These are phyloP conservation scores for Xylogone sp. DNA, from an alignment of 2,329 filamentous ascomycete species.

Conservation along the genomic window DNA sequence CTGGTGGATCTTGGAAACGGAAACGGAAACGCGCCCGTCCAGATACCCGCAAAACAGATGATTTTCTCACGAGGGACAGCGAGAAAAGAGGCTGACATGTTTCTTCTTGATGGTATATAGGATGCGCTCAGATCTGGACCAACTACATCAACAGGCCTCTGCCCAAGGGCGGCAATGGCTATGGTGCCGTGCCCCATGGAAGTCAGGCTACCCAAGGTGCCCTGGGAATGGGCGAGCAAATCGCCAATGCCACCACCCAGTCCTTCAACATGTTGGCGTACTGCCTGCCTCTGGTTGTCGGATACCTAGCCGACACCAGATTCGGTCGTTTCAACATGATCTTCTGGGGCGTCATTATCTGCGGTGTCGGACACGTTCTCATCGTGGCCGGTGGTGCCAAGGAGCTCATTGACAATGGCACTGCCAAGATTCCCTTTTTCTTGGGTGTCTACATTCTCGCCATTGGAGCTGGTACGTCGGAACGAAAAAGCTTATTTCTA, in stretches of 20 bases:
- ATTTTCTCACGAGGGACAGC: too few relatives aligned
- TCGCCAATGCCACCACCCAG: constrained; percentile 48
- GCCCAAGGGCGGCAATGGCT: constrained; percentile 36
- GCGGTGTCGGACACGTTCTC: constrained; percentile 52
- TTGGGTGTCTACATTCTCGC: constrained; percentile 30
- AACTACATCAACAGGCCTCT: constrained; percentile 61
- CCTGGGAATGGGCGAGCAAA: constrained; percentile 51
- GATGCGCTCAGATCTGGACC: constrained; percentile 54
- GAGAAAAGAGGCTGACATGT: too few relatives aligned
- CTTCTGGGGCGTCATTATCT: constrained; percentile 38
- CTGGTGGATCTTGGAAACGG: too few relatives aligned
- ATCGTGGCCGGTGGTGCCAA: constrained; percentile 26
- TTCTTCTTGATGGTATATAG: too few relatives aligned
- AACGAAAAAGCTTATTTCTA: not conserved
- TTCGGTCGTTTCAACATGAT: constrained; percentile 66
- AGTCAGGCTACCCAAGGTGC: constrained; percentile 43
- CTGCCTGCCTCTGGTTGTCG: constrained; percentile 41
- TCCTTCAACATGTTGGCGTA: constrained; percentile 49
- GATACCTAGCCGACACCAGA: constrained; percentile 55
- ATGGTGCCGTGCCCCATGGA: constrained; percentile 17
- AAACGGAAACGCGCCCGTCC: too few relatives aligned
- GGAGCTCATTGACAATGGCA: constrained; percentile 27
- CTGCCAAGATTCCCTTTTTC: constrained; percentile 31
- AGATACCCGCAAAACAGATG: not conserved
- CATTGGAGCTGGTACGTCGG: constrained; percentile 25